Evolutionary conservation across 208 protist genomes (phyloP), one percentile per base, ranked within the genome.

Genomic region (Angomonas ambiguus): DNA sequence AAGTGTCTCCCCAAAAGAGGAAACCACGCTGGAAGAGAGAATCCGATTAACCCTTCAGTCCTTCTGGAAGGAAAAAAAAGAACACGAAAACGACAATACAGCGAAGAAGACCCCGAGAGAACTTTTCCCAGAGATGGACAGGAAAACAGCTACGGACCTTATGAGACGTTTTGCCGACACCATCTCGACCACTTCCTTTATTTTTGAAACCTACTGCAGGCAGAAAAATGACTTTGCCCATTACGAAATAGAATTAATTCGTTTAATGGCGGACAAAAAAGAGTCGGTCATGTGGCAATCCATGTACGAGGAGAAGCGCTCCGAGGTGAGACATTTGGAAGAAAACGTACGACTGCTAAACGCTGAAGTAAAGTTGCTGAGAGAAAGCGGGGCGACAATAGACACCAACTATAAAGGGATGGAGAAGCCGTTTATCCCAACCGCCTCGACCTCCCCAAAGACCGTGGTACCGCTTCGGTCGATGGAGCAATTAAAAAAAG

Each of bases 351-450:
- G 72, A 24, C 70, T 58, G 24, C 32, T 80, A 27, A 69, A 68
- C 30, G 56, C 72, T 2, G 32, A 53, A 48, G 35, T n/a, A 69
- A 32, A 32, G 51, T 51, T 24, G 61, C 31, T 16, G 60, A 62
- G 38, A 62, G 65, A 62, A 49, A 56, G 4, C 38, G 27, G 22
- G 73, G 51, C 65, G 66, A 62, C 35, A 69, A 56, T 49, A 67
- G 68, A 53, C 5, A 3, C 5, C 3, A 16, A 75, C 45, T 92
- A 92, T 71, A 75, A 74, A 35, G 48, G 67, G 35, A 85, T 79
- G 70, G 56, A 75, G 2, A 69, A 67, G 20, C 85, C 85, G 0
- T 92, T 77, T 65, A 79, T 92, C 28, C 85, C 85, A 6, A 22
- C 31, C 6, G 28, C 31, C n/a, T 70, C 55, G 22, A 27, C 68